Base-by-base conservation (phyloP, 2,329 filamentous ascomycete species). In the Diplodia intermedia region DNA sequence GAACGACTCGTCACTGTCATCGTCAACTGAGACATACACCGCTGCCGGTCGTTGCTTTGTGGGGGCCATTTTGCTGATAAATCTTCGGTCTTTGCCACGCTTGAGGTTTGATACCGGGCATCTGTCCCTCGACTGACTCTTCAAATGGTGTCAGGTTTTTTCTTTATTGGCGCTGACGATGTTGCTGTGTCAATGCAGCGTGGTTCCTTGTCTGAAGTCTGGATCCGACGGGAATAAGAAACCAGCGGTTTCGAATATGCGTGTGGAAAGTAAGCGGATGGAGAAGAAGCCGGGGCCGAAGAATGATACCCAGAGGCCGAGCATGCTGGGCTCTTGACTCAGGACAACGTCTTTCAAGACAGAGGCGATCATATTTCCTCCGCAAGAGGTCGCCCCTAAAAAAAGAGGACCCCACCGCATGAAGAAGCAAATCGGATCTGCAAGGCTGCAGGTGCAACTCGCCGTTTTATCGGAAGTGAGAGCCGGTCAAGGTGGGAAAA, bases 221-320 rank as follows among this genome's bases (percentile, higher is more conserved):
- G 43, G 20, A 43, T 55, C 33, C 29, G 54, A 53, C 38, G 54
- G 33, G 6, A 67, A 40, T 20, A 33, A 67, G 65, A 36, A 57
- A 40, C n/a, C 40, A 26, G 53, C 40, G 3, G 65, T 53, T 56
- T 55, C 65, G 43, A 40, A 67, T 20, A 43, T 11, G 33, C 26
- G 23, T 61, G 40, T n/a, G 40, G 20, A 20, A 18, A 26, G 12
- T 9, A 5, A 43, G 15, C 65, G 23, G 43, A 61, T 23, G 65
- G 61, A 3, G 4, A 18, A 62, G 40, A 53, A 8, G 23, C 38
- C 38, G 40, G 50, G 40, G 40, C 65, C 52, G 54, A 60, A 61
- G 26, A 18, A 29, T 3, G 60, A 67, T 43, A 12, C 8, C 36
- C 9, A 38, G 11, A 61, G 9, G 38, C 38, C 40, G n/a, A 50